Conservation (phyloP, 768 basidiomycete genomes). For the Psilocybe tampanensis region DNA sequence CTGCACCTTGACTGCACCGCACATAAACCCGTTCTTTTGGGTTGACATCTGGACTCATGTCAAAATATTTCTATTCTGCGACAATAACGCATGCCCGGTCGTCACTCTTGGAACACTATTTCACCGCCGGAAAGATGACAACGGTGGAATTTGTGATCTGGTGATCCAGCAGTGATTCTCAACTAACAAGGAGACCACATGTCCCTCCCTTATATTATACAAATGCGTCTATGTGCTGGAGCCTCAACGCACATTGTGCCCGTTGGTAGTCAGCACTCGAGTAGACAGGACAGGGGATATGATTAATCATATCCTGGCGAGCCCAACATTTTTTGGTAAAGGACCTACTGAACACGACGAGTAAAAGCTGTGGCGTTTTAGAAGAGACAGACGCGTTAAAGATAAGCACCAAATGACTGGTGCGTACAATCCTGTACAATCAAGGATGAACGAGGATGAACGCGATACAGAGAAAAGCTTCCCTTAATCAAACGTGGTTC, state of each 20-base stretch:
- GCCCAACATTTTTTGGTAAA: too few relatives aligned
- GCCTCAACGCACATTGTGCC: neutral
- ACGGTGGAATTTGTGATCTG: slow-evolving; percentile 15
- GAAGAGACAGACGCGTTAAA: neutral
- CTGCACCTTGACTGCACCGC: neutral
- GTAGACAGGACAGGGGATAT: too few relatives aligned
- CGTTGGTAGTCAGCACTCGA: neutral
- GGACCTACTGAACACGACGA: neutral
- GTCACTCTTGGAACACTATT: neutral
- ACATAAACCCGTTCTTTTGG: neutral
- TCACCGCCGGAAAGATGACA: slow-evolving; percentile 13
- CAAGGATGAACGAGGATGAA: neutral
- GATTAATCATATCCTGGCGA: too few relatives aligned
- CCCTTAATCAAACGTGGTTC: too few relatives aligned
- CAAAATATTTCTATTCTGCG: neutral
- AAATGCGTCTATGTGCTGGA: neutral
- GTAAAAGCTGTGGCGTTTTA: neutral
- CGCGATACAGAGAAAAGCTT: neutral
- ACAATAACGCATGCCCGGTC: neutral
- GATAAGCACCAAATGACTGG: neutral
- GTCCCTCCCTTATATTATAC: neutral
- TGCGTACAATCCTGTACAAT: too few relatives aligned
- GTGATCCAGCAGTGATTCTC: slow-evolving; percentile 2
- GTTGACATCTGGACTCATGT: neutral
- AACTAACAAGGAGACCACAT: slow-evolving; percentile 7